Conservation (phyloP, 202 grass and related monocot genomes). For the Schoenoplectus tabernaemontani region DNA sequence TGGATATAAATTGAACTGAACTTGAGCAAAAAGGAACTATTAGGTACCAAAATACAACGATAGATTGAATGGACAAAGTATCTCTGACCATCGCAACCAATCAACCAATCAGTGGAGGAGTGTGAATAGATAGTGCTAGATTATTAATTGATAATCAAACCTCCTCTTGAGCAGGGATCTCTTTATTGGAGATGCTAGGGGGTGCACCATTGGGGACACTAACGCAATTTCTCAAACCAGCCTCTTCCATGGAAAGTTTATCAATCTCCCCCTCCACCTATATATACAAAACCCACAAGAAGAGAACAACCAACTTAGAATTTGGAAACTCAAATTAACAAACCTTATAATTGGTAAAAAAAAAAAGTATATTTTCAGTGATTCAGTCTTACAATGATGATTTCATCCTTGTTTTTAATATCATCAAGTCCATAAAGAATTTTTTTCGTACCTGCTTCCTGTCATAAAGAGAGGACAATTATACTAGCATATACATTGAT, state of each 20-base stretch:
- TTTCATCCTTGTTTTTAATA: constrained; percentile 47
- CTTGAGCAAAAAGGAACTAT: constrained; percentile 42
- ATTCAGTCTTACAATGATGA: constrained; percentile 78
- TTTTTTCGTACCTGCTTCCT: constrained; percentile 69
- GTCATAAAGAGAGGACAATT: constrained; percentile 17
- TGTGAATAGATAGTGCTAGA: neutral
- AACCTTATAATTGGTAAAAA: neutral
- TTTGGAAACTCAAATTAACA: neutral
- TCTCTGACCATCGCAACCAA: neutral
- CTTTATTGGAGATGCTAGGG: constrained; percentile 31
- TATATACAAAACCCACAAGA: constrained; percentile 19
- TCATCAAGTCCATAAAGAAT: constrained; percentile 97
- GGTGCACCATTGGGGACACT: constrained; percentile 81
- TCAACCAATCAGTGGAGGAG: neutral
- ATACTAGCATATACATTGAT: neutral
- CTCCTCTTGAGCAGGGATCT: constrained; percentile 37
- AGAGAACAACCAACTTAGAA: constrained; percentile 24
- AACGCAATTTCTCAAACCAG: constrained; percentile 77
- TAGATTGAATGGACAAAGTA: neutral
- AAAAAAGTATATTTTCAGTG: neutral
- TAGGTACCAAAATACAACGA: neutral
- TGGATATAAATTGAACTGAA: constrained; percentile 25
- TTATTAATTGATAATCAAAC: constrained; percentile 33
- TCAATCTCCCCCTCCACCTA: constrained; percentile 98
- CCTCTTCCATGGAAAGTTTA: constrained; percentile 97